These are phyloP conservation scores for Trichothecium sympodiale DNA, from an alignment of 2,329 filamentous ascomycete species.

Conservation along the genomic window DNA sequence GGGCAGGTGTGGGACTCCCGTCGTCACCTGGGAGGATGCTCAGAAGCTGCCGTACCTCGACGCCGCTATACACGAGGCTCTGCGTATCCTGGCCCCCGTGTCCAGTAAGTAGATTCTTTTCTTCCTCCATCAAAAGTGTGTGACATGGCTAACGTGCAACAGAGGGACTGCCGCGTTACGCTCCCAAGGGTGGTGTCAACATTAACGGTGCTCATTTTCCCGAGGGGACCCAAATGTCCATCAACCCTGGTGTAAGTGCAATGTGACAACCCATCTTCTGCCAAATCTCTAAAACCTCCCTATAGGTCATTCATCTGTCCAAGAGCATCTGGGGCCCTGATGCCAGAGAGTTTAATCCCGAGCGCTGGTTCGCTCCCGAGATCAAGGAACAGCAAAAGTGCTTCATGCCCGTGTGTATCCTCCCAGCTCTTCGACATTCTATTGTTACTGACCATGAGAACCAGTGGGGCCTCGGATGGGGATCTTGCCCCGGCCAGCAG, in stretches of 20 bases:
- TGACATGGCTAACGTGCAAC: too few species aligned
- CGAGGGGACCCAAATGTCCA: conserved; percentile 14
- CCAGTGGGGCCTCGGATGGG: conserved; percentile 9
- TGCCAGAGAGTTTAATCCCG: conserved; percentile 14
- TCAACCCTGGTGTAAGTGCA: conserved; percentile 2
- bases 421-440: too few species aligned
- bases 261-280: too few species aligned
- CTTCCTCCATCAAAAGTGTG: too few species aligned
- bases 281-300: too few species aligned
- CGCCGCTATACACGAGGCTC: background rate
- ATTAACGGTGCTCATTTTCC: conserved; percentile 18
- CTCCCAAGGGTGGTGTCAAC: conserved; percentile 17
- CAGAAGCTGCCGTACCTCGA: background rate
- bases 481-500: conserved; percentile 9
- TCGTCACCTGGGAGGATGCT: conserved; percentile 3
- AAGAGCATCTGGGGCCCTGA: conserved; percentile 25
- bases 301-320: conserved; percentile 15
- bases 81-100: background rate
- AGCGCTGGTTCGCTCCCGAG: conserved; percentile 7
- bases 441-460: background rate
- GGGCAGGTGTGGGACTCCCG: conserved; percentile 2
- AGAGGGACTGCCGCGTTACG: conserved; percentile 12
- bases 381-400: conserved; percentile 2
- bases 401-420: conserved; percentile 7
- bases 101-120: conserved; percentile 4